phyloP scores from a whole-genome alignment of 2,329 filamentous ascomycete species.

The Arthroderma uncinatum region DNA sequence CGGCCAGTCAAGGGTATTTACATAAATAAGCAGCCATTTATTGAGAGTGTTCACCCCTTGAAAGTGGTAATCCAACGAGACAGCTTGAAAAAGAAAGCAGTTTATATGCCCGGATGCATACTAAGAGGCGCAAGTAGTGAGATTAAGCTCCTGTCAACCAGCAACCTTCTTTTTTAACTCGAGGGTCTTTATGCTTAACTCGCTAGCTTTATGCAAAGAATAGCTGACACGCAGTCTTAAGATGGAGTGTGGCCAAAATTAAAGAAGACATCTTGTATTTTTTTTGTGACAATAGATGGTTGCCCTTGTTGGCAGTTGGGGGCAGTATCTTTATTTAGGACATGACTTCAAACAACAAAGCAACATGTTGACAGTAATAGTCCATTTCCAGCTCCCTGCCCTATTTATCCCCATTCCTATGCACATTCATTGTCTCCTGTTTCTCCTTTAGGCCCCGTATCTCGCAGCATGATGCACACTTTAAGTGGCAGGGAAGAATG shows the following conservation, averaged over 20 bases:
- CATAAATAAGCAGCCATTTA: not conserved
- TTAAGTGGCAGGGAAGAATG: not conserved
- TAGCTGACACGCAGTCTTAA: too few relatives aligned
- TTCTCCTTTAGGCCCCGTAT: not conserved
- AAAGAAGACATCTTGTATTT: too few relatives aligned
- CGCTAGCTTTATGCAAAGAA: not conserved
- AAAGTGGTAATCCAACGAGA: too few relatives aligned
- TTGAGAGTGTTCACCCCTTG: not conserved
- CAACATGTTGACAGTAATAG: too few relatives aligned
- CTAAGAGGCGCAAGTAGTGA: not conserved
- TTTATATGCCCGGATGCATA: not conserved
- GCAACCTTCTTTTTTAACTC: too few relatives aligned
- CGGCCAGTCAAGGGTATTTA: slow-evolving; percentile 1
- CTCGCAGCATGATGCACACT: not conserved
- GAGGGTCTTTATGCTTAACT: not conserved
- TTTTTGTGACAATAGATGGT: too few relatives aligned
- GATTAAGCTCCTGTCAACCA: not conserved
- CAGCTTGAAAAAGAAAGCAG: not conserved
- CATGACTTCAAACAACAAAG: too few relatives aligned
- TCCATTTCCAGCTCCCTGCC: too few relatives aligned
- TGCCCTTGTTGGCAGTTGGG: too few relatives aligned
- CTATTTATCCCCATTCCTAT: not conserved
- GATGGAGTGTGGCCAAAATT: too few relatives aligned
- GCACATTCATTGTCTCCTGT: not conserved
- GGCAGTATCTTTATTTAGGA: too few relatives aligned